Evolutionary conservation across 176 grass and related monocot genomes (phyloP).

Genomic region (Raddia guianensis): DNA sequence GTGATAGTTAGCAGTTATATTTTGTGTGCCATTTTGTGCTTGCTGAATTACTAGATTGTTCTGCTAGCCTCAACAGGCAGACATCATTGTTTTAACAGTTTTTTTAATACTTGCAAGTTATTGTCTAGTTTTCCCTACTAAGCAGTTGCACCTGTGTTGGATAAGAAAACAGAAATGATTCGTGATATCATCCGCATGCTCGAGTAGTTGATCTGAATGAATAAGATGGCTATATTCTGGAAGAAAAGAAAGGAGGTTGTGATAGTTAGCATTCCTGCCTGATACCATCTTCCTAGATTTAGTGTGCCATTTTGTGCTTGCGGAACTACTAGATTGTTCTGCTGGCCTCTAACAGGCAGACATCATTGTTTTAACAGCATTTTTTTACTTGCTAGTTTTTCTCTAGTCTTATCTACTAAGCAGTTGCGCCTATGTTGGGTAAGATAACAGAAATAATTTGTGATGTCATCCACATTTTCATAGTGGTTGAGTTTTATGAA

Average conservation of each 20-base stretch:
- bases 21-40: conserved; percentile 50
- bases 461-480: background rate
- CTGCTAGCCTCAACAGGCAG: conserved; percentile 44
- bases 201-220: too few relatives aligned
- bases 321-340: conserved; percentile 48
- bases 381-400: background rate
- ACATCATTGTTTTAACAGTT: conserved; percentile 21
- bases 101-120: background rate
- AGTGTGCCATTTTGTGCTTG: conserved; percentile 52
- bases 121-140: background rate
- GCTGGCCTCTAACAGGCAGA: conserved; percentile 48
- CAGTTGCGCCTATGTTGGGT: background rate
- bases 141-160: conserved; percentile 2
- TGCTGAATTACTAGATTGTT: conserved; percentile 51
- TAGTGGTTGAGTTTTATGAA: too few relatives aligned
- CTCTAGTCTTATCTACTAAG: background rate
- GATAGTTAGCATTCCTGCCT: conserved; percentile 54
- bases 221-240: background rate
- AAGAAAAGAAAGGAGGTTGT: conserved; percentile 74
- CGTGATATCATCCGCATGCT: background rate
- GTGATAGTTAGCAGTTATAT: conserved; percentile 53
- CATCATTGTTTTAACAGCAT: conserved; percentile 6
- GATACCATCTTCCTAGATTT: conserved; percentile 68
- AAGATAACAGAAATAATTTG: background rate
- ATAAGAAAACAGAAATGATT: background rate